Percentiles rank a stretch among this genome's conserved stretches.
These are phyloP conservation scores for Cladophialophora chaetospira DNA, from an alignment of 2,329 filamentous ascomycete species.

Conservation along the genomic window DNA sequence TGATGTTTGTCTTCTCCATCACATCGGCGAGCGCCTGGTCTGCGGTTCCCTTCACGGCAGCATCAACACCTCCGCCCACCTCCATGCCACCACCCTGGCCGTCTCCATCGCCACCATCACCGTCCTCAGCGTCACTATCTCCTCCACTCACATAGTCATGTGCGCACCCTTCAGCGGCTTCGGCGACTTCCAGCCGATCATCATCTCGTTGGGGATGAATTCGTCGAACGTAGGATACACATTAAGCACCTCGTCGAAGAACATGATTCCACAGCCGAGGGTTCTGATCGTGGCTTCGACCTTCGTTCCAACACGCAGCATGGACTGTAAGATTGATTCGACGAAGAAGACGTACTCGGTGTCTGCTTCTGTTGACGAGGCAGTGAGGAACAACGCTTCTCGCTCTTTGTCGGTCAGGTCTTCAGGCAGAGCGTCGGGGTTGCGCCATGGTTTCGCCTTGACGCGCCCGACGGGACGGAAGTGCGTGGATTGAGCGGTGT, in stretches of 20 bases:
- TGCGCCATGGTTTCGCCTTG: slow-evolving; percentile 52
- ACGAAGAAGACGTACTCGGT: slow-evolving; percentile 62
- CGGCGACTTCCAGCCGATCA: slow-evolving; percentile 67
- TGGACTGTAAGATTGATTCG: slow-evolving; percentile 61
- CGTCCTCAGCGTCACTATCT: slow-evolving; percentile 5
- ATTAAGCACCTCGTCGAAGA: slow-evolving; percentile 61
- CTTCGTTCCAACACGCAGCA: slow-evolving; percentile 67
- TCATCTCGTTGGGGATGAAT: slow-evolving; percentile 68
- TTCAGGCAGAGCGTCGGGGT: slow-evolving; percentile 44
- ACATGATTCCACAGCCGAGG: slow-evolving; percentile 62
- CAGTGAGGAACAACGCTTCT: slow-evolving; percentile 14
- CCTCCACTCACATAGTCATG: slow-evolving; percentile 20
- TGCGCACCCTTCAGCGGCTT: slow-evolving; percentile 27
- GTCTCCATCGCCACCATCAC: neutral
- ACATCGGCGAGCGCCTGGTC: neutral
- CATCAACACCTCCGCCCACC: neutral
- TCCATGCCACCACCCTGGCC: neutral
- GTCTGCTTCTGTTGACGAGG: slow-evolving; percentile 29
- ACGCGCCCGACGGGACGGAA: slow-evolving; percentile 58
- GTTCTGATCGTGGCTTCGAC: slow-evolving; percentile 58
- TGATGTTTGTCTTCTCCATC: neutral
- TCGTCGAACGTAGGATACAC: slow-evolving; percentile 65
- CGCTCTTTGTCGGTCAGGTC: slow-evolving; percentile 42
- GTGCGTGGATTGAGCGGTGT: slow-evolving; percentile 45
- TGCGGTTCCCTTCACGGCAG: neutral